These are phyloP conservation scores for Globisporangium solare DNA, from an alignment of 352 stramenopile species.

Conservation along the genomic window DNA sequence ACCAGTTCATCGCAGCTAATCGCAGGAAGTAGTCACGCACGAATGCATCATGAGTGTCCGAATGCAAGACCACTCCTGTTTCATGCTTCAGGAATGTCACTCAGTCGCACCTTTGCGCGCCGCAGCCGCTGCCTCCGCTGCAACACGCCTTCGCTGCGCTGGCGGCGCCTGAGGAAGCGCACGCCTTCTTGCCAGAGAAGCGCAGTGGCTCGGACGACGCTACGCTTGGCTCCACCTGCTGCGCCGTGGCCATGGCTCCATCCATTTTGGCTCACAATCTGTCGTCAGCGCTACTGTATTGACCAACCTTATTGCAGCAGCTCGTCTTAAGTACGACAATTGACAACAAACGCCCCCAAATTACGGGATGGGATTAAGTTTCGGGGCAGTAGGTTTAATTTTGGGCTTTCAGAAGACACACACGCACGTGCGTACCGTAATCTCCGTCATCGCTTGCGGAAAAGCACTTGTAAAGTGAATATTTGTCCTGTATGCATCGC, in stretches of 20 bases:
- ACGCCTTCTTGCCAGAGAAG: conserved; percentile 49
- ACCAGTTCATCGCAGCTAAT: conserved; percentile 14
- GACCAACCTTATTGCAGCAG: not conserved
- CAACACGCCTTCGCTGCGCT: conserved; percentile 2
- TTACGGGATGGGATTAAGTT: no score
- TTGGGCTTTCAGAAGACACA: not conserved
- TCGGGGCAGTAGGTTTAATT: not conserved
- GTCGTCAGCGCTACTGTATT: no score
- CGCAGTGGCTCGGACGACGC: conserved; percentile 25
- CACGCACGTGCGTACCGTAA: not conserved
- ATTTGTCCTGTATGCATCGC: not conserved
- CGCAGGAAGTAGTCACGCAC: no score
- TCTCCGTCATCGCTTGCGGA: not conserved
- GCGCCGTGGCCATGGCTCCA: not conserved
- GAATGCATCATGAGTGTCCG: no score
- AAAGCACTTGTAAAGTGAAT: not conserved
- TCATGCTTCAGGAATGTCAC: no score
- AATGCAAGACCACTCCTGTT: no score
- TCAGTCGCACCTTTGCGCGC: conserved; percentile 4
- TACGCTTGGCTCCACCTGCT: not conserved
- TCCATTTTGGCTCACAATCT: not conserved
- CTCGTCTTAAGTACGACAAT: not conserved
- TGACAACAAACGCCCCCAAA: not conserved
- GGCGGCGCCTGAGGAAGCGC: not conserved
- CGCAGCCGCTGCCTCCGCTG: conserved; percentile 9